Evolutionary conservation across 2,329 filamentous ascomycete species (phyloP).

Genomic region (Tolypocladium pustulatum): DNA sequence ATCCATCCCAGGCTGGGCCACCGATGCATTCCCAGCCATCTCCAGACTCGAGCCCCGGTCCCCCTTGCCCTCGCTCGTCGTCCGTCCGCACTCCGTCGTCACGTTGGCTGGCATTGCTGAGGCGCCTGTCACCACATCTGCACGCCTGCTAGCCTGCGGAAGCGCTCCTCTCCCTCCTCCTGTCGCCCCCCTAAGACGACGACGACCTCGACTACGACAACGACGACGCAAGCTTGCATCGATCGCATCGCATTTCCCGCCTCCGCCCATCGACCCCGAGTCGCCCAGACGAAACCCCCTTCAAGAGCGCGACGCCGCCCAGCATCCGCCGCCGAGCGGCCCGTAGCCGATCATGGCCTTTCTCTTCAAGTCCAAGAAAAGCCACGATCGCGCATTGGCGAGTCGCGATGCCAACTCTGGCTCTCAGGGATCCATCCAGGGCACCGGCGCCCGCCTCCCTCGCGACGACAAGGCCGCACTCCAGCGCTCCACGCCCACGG

Average conservation of each 20-base stretch:
- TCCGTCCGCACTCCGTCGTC: constrained; percentile 4
- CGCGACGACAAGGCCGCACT: constrained; percentile 44
- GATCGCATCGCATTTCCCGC: not conserved
- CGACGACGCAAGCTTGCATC: not conserved
- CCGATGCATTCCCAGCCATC: constrained; percentile 36
- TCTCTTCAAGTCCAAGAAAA: constrained; percentile 74
- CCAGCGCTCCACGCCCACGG: constrained; percentile 61
- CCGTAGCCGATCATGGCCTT: constrained; percentile 57
- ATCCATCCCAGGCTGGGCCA: constrained; percentile 16
- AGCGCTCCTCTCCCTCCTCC: not conserved
- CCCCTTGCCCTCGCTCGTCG: constrained; percentile 15
- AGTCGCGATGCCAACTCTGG: constrained; percentile 42
- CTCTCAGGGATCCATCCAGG: constrained; percentile 38
- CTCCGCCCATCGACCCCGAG: not conserved
- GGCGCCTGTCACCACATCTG: constrained; percentile 4
- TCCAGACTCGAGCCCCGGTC: constrained; percentile 24
- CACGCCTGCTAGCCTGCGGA: not conserved
- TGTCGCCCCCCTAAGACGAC: not conserved
- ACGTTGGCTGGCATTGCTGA: constrained; percentile 13
- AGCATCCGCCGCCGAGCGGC: constrained; percentile 24
- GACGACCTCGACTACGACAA: not conserved
- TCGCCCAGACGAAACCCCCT: not conserved
- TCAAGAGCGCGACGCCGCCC: constrained; percentile 9
- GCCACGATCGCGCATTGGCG: constrained; percentile 50
- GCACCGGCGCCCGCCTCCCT: constrained; percentile 31